Conservation (phyloP, 306 rosid genomes). For the Cucumis hystrix region DNA sequence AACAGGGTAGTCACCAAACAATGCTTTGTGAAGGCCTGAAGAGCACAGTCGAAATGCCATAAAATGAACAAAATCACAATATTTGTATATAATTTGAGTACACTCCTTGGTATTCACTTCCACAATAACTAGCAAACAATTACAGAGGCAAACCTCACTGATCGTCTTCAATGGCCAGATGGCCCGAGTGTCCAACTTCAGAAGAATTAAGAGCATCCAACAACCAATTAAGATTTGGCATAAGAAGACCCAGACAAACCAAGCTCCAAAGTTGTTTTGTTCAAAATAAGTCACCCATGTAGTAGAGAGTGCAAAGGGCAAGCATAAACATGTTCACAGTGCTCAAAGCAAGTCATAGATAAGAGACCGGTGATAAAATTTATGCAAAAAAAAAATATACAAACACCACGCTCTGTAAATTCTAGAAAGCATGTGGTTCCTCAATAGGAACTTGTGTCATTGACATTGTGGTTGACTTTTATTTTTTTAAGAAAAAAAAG, state of each 20-base stretch:
- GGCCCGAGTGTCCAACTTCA: background rate
- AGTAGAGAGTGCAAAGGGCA: background rate
- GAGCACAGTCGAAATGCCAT: background rate
- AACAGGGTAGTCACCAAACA: background rate
- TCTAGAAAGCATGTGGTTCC: background rate
- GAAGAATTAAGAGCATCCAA: background rate
- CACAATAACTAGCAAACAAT: background rate
- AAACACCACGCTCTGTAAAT: background rate
- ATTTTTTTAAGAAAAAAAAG: background rate
- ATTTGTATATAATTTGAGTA: background rate
- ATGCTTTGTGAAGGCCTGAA: background rate
- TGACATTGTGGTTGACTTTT: background rate
- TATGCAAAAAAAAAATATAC: background rate
- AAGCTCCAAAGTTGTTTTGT: background rate
- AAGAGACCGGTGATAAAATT: background rate
- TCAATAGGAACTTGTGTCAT: background rate
- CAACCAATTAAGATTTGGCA: background rate
- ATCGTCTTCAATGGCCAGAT: background rate
- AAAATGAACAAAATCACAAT: background rate
- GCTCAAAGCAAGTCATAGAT: background rate
- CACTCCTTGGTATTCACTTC: background rate
- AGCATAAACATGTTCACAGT: background rate
- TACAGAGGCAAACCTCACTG: background rate
- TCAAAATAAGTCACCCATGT: background rate
- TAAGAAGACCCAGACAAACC: background rate